Evolutionary conservation across 768 basidiomycete genomes (phyloP).

Genomic region (Suillus spraguei): DNA sequence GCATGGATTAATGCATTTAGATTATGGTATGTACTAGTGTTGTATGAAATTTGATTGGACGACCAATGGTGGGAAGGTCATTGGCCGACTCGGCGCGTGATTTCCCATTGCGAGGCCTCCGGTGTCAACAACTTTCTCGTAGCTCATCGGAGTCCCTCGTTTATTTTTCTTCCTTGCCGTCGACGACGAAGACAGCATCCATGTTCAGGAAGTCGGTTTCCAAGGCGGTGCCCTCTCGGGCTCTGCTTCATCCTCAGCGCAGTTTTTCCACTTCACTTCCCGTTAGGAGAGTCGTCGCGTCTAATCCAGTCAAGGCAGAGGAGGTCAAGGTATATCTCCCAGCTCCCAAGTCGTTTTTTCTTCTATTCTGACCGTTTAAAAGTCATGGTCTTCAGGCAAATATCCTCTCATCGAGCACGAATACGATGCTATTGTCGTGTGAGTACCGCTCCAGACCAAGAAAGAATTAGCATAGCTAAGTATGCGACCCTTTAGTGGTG

Average conservation of each 20-base stretch:
- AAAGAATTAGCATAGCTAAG: conserved; percentile 18
- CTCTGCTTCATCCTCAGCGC: conserved; percentile 51
- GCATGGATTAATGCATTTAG: not conserved
- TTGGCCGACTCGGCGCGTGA: conserved; percentile 14
- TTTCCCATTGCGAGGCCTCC: conserved; percentile 11
- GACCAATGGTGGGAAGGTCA: conserved; percentile 9
- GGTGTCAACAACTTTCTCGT: conserved; percentile 19
- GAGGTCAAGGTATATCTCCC: conserved; percentile 65
- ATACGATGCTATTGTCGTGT: conserved; percentile 99
- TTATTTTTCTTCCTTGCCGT: conserved; percentile 8
- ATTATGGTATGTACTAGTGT: not conserved
- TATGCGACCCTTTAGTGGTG: conserved; percentile 61
- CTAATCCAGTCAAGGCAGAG: conserved; percentile 78
- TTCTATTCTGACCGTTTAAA: conserved; percentile 16
- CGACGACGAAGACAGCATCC: conserved; percentile 30
- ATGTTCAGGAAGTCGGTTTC: conserved; percentile 73
- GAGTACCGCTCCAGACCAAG: conserved; percentile 38
- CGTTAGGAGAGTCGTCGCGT: conserved; percentile 62
- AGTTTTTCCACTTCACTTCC: conserved; percentile 69
- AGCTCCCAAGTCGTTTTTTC: conserved; percentile 17
- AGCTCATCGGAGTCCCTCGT: conserved; percentile 17
- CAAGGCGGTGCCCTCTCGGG: conserved; percentile 34
- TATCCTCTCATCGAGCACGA: conserved; percentile 99
- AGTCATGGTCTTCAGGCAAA: conserved; percentile 83
- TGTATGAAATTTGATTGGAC: conserved; percentile 11